Percentiles rank a stretch among this genome's conserved stretches.
Conservation (phyloP, 805 yeast species). For the Blastobotrys peoriensis region DNA sequence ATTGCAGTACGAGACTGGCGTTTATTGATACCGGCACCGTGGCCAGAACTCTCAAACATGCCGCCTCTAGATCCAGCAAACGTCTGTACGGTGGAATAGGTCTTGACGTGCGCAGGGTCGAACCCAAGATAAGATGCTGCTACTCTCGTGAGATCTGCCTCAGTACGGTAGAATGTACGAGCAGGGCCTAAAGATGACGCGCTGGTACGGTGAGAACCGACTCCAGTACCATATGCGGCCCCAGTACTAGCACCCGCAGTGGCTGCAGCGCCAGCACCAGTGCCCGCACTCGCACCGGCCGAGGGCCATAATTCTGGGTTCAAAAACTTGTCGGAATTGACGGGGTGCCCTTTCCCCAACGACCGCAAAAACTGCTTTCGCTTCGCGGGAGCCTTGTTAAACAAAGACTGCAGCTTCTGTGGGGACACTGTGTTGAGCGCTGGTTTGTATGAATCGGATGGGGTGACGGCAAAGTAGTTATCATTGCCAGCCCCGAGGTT, state of each 20-base stretch:
- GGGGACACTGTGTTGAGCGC: conserved; percentile 6
- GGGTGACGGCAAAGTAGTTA: background rate
- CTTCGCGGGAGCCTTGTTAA: conserved; percentile 12
- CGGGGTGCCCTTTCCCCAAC: conserved; percentile 4
- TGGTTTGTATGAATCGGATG: background rate
- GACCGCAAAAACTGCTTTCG: conserved; percentile 9
- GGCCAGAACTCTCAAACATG: background rate
- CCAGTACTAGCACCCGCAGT: too few species aligned
- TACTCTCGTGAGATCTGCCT: background rate
- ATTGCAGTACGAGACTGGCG: conserved; percentile 13
- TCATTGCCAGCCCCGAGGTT: conserved; percentile 9
- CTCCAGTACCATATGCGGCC: too few species aligned
- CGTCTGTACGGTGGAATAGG: background rate
- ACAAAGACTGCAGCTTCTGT: conserved; percentile 17
- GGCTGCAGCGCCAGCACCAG: background rate
- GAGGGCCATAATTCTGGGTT: background rate
- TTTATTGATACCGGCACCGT: background rate
- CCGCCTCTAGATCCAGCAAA: conserved; percentile 1
- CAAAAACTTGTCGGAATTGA: conserved; percentile 2
- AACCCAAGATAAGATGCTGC: background rate
- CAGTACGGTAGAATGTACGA: background rate
- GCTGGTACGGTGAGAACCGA: too few species aligned
- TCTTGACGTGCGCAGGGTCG: background rate
- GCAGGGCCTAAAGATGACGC: background rate
- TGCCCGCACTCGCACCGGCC: background rate